These are phyloP conservation scores for Psilocybe tampanensis DNA, from an alignment of 768 basidiomycete species.

Conservation along the genomic window DNA sequence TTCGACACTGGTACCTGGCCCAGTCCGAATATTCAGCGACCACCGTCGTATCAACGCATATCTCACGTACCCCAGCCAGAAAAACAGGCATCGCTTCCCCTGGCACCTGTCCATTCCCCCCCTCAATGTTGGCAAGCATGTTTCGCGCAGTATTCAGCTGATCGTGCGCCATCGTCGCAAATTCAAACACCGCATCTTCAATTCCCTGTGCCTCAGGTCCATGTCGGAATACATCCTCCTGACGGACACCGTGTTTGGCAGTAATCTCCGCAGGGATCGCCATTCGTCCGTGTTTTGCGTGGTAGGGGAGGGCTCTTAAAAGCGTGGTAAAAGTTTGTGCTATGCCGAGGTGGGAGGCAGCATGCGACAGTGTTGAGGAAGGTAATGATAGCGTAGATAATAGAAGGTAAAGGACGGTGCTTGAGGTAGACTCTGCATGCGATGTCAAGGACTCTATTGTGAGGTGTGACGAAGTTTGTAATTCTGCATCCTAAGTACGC, in stretches of 20 bases:
- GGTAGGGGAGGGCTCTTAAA: conserved; percentile 77
- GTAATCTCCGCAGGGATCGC: conserved; percentile 84
- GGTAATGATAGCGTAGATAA: conserved; percentile 64
- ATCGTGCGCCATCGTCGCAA: conserved; percentile 81
- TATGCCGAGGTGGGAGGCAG: conserved; percentile 79
- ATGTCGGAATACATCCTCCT: conserved; percentile 75
- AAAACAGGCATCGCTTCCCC: conserved; percentile 69
- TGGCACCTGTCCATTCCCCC: conserved; percentile 53
- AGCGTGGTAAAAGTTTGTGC: conserved; percentile 74
- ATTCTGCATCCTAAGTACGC: conserved; percentile 65
- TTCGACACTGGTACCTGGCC: conserved; percentile 66
- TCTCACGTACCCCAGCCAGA: conserved; percentile 62
- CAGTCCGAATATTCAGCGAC: conserved; percentile 22
- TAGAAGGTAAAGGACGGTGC: conserved; percentile 75
- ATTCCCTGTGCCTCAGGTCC: conserved; percentile 60
- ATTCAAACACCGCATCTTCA: conserved; percentile 80
- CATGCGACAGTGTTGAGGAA: conserved; percentile 65
- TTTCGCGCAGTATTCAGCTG: conserved; percentile 74
- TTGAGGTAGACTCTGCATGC: conserved; percentile 81
- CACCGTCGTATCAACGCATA: conserved; percentile 19
- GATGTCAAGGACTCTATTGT: conserved; percentile 68
- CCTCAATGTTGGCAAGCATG: conserved; percentile 56
- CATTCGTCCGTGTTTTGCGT: conserved; percentile 70
- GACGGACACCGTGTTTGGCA: conserved; percentile 72
- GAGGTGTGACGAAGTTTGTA: conserved; percentile 63